phyloP scores from a whole-genome alignment of 371 early-diverging fungal species.

The Mortierella sp. region DNA sequence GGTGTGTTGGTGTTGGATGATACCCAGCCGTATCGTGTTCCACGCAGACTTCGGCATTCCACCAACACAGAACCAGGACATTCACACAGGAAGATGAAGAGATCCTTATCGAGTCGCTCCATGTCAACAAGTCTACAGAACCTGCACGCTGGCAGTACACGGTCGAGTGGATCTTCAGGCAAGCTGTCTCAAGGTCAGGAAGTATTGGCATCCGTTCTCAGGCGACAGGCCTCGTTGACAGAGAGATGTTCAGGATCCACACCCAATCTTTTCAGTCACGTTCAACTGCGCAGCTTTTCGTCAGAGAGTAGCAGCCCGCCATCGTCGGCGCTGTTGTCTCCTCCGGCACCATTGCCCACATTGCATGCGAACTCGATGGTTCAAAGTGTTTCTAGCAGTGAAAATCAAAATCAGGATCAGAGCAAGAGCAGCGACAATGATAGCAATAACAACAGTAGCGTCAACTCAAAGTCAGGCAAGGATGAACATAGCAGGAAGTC shows the following conservation, averaged over 20 bases:
- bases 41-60: conserved; percentile 45
- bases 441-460: background rate
- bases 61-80: conserved; percentile 42
- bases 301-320: background rate
- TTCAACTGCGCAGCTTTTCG: background rate
- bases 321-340: background rate
- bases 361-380: no score
- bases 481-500: conserved; percentile 4
- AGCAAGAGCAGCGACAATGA: background rate
- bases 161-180: conserved; percentile 18
- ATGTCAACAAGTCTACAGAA: conserved; percentile 41
- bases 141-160: conserved; percentile 16
- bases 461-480: background rate
- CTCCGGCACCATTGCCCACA: background rate
- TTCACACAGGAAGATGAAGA: conserved; percentile 35
- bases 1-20: conserved; percentile 49
- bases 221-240: conserved; percentile 32
- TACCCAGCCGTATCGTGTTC: conserved; percentile 12
- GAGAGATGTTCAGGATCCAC: conserved; percentile 14
- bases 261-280: background rate
- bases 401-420: no score
- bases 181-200: conserved; percentile 14
- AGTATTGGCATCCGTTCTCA: conserved; percentile 20
- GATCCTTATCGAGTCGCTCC: conserved; percentile 36
- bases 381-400: no score